Conservation (phyloP, 345 rosid species). For the Corymbia maculata region DNA sequence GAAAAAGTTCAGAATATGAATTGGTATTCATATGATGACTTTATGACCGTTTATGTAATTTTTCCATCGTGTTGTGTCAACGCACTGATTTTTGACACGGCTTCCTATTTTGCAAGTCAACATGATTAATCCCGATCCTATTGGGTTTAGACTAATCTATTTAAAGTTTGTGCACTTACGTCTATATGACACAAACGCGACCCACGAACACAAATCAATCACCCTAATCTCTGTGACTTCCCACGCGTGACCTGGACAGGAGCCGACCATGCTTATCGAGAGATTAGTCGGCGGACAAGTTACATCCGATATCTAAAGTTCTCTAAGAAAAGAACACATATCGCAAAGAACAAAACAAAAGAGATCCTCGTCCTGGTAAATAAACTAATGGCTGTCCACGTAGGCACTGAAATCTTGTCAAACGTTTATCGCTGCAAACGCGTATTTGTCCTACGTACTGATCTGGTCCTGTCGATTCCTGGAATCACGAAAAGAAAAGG, state of each 20-base stretch:
- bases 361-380: background rate
- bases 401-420: background rate
- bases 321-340: background rate
- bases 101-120: background rate
- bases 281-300: background rate
- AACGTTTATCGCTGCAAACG: background rate
- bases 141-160: background rate
- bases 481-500: background rate
- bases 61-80: background rate
- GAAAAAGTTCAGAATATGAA: background rate
- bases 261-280: background rate
- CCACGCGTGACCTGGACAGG: background rate
- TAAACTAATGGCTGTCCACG: background rate
- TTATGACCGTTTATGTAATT: background rate
- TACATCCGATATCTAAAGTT: background rate
- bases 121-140: background rate
- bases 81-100: background rate
- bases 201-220: background rate
- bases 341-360: background rate
- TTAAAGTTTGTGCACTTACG: background rate
- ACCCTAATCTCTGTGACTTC: background rate
- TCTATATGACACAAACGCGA: background rate
- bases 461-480: background rate
- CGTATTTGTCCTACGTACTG: background rate
- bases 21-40: background rate